A percentile compares a stretch with the other conserved stretches of the same genome.
phyloP scores from a whole-genome alignment of 2,329 filamentous ascomycete genomes.

The Dactylella cylindrospora region DNA sequence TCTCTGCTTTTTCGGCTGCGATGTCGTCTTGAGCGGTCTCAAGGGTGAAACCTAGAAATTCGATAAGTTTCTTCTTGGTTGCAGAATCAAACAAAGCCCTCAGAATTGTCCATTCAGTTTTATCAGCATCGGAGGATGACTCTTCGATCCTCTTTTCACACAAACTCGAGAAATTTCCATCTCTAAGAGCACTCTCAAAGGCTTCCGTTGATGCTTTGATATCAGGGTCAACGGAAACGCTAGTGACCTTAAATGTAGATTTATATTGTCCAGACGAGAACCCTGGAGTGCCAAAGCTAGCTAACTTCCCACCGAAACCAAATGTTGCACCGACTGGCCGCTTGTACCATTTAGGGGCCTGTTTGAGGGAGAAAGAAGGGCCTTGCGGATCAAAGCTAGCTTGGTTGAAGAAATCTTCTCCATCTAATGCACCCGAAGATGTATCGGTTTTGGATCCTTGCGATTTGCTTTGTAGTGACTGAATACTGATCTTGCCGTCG shows the following conservation, averaged over 20 bases:
- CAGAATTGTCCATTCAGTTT: conserved; percentile 93
- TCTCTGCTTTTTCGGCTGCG: conserved; percentile 18
- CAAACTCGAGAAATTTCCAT: conserved; percentile 74
- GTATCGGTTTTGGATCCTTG: conserved; percentile 57
- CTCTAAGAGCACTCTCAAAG: conserved; percentile 79
- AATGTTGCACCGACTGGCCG: conserved; percentile 83
- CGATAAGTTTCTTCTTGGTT: conserved; percentile 79
- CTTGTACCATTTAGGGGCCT: conserved; percentile 88
- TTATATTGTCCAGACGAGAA: conserved; percentile 64
- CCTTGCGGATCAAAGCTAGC: conserved; percentile 89
- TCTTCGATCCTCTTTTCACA: conserved; percentile 75
- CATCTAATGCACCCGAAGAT: conserved; percentile 72
- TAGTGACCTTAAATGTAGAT: conserved; percentile 79
- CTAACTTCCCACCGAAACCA: conserved; percentile 90
- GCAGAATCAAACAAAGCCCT: conserved; percentile 82
- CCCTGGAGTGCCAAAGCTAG: conserved; percentile 67
- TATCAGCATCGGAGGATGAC: conserved; percentile 83
- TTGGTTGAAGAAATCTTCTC: conserved; percentile 94
- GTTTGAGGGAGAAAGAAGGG: conserved; percentile 80
- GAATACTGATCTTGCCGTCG: conserved; percentile 91
- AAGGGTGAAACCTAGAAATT: conserved; percentile 82
- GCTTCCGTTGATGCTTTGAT: conserved; percentile 81
- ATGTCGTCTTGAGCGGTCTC: conserved; percentile 54
- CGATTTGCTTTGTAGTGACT: conserved; percentile 80
- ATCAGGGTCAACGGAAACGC: conserved; percentile 83